These are phyloP conservation scores for Dioscorea alata DNA, from an alignment of 106 monocot genomes.

Conservation along the genomic window DNA sequence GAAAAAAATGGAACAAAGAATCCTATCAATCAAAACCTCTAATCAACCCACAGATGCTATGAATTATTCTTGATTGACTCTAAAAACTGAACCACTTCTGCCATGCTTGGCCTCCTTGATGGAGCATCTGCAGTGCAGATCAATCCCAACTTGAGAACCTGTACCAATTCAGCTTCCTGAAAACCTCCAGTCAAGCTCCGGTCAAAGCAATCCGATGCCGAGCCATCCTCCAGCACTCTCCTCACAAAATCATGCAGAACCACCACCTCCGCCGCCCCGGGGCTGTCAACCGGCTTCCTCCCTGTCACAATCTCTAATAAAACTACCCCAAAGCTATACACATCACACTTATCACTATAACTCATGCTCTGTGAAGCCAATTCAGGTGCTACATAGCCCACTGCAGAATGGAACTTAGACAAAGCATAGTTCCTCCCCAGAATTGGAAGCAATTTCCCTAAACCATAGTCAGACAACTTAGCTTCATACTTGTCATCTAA, in stretches of 20 bases:
- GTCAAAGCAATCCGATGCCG: constrained; percentile 66
- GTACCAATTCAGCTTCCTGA: constrained; percentile 70
- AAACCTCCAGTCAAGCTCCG: constrained; percentile 37
- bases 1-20: constrained; percentile 22
- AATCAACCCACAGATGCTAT: constrained; percentile 9
- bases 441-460: constrained; percentile 74
- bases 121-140: constrained; percentile 71
- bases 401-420: constrained; percentile 55
- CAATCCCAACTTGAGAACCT: constrained; percentile 88
- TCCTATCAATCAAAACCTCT: background rate
- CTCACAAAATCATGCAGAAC: constrained; percentile 68
- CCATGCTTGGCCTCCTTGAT: constrained; percentile 75
- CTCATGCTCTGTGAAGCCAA: constrained; percentile 70
- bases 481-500: constrained; percentile 60
- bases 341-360: constrained; percentile 90
- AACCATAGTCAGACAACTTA: constrained; percentile 85
- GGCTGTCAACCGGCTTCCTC: constrained; percentile 75
- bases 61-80: constrained; percentile 64
- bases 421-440: constrained; percentile 44
- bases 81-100: constrained; percentile 90
- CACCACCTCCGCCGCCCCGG: constrained; percentile 48
- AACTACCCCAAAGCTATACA: constrained; percentile 91
- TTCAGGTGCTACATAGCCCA: constrained; percentile 91
- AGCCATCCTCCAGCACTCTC: constrained; percentile 59
- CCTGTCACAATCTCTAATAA: constrained; percentile 86